Evolutionary conservation across 108 stramenopile species (phyloP).

Genomic region (Cyclotella cryptica): DNA sequence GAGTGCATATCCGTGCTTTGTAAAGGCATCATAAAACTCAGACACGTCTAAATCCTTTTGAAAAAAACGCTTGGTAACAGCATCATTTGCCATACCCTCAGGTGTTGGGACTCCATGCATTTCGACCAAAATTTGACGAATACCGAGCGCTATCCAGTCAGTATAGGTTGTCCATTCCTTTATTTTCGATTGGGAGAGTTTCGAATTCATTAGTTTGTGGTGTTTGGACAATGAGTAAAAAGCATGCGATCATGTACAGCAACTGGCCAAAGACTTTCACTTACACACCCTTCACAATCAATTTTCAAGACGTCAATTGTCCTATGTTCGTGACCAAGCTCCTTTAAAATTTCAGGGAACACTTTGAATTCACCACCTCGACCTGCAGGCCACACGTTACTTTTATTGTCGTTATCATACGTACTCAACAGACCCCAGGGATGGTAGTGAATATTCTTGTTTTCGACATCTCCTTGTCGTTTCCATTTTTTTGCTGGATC

Average conservation of each 20-base stretch:
- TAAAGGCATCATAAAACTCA: slow-evolving; percentile 19
- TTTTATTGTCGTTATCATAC: slow-evolving; percentile 23
- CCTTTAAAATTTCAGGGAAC: slow-evolving; percentile 40
- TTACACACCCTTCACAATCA: slow-evolving; percentile 62
- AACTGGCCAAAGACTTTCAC: too few relatives aligned
- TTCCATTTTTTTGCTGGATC: slow-evolving; percentile 42
- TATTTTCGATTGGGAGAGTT: too few relatives aligned
- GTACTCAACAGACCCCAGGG: slow-evolving; percentile 52
- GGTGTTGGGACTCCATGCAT: slow-evolving; percentile 32
- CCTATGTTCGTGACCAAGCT: slow-evolving; percentile 53
- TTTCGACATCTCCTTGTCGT: slow-evolving; percentile 2
- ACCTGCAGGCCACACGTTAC: slow-evolving; percentile 8
- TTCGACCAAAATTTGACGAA: slow-evolving; percentile 44
- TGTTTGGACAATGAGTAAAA: too few relatives aligned
- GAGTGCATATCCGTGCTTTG: slow-evolving; percentile 12
- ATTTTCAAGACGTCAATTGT: slow-evolving; percentile 64
- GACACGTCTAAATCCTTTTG: slow-evolving; percentile 13
- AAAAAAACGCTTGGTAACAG: slow-evolving; percentile 2
- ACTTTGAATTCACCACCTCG: slow-evolving; percentile 37
- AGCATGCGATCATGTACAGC: background rate
- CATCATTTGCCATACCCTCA: slow-evolving; percentile 13
- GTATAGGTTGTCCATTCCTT: slow-evolving; percentile 35
- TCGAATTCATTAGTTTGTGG: background rate
- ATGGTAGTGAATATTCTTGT: slow-evolving; percentile 51
- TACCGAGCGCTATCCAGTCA: slow-evolving; percentile 35